These are phyloP conservation scores for Citrullus mucosospermus DNA, from an alignment of 306 rosid genomes.

Conservation along the genomic window DNA sequence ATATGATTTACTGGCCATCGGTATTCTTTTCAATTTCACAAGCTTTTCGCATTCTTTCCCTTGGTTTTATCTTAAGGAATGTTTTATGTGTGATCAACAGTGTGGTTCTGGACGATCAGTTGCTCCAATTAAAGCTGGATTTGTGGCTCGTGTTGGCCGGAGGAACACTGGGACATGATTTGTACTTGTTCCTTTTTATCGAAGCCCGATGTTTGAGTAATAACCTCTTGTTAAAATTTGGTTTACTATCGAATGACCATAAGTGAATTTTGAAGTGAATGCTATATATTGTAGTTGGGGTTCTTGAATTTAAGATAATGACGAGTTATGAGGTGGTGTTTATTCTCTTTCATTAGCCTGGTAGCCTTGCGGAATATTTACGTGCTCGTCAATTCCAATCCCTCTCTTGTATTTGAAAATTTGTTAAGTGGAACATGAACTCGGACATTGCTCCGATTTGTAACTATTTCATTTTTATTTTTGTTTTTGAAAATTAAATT, in stretches of 20 bases:
- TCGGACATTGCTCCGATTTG: no score
- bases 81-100: slow-evolving; percentile 34
- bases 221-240: not conserved
- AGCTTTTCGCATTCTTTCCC: not conserved
- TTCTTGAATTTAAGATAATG: not conserved
- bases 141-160: slow-evolving; percentile 94
- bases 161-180: slow-evolving; percentile 60
- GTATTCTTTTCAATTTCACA: not conserved
- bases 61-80: not conserved
- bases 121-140: slow-evolving; percentile 93
- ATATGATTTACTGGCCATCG: not conserved
- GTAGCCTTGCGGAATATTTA: no score
- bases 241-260: not conserved
- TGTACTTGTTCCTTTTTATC: not conserved
- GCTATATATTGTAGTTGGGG: not conserved
- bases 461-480: no score
- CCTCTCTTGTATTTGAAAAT: no score
- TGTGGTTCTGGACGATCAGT: slow-evolving; percentile 82
- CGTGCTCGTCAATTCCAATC: no score
- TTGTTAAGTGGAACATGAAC: no score
- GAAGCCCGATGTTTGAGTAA: not conserved
- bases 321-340: not conserved
- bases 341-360: not conserved
- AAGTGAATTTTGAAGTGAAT: slow-evolving; percentile 1
- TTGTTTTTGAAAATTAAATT: no score